Evolutionary conservation across 2,329 filamentous ascomycete genomes (phyloP).

Genomic region (Pseudogymnoascus sp.): DNA sequence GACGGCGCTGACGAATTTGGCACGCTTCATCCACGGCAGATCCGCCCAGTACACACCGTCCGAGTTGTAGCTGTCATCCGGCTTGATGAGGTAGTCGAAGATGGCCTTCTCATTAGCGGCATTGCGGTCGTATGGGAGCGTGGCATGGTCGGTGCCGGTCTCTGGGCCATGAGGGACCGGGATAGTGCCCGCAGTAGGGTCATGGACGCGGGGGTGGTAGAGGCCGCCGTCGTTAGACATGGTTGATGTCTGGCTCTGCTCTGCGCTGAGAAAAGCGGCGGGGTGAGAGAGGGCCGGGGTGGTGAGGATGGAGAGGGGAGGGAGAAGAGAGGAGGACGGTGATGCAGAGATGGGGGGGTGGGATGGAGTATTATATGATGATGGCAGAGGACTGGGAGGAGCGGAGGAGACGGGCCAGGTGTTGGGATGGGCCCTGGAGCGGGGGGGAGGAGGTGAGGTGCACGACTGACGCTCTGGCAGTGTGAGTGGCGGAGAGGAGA

Average conservation of each 20-base stretch:
- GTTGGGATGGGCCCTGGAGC: background rate
- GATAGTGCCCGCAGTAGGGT: conserved; percentile 22
- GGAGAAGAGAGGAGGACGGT: conserved; percentile 1
- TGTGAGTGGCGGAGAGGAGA: background rate
- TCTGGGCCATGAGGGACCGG: conserved; percentile 26
- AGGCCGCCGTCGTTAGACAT: conserved; percentile 13
- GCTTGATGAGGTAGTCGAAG: conserved; percentile 74
- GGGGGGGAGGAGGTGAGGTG: background rate
- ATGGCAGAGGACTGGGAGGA: background rate
- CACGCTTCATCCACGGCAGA: conserved; percentile 58
- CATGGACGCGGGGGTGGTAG: conserved; percentile 20
- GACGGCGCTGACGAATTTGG: conserved; percentile 67
- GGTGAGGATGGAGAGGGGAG: background rate
- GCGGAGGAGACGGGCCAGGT: background rate
- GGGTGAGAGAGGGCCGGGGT: background rate
- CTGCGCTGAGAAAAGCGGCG: background rate
- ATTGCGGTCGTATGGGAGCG: conserved; percentile 15
- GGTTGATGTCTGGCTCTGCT: background rate
- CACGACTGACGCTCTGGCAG: background rate
- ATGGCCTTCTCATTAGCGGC: conserved; percentile 42
- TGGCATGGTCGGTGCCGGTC: conserved; percentile 22
- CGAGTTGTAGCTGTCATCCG: conserved; percentile 77
- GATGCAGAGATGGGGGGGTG: background rate
- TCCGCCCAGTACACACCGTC: conserved; percentile 93
- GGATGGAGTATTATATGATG: background rate